Evolutionary conservation across 2,329 filamentous ascomycete species (phyloP).

Genomic region (Paecilomyces dactylethromorphus): DNA sequence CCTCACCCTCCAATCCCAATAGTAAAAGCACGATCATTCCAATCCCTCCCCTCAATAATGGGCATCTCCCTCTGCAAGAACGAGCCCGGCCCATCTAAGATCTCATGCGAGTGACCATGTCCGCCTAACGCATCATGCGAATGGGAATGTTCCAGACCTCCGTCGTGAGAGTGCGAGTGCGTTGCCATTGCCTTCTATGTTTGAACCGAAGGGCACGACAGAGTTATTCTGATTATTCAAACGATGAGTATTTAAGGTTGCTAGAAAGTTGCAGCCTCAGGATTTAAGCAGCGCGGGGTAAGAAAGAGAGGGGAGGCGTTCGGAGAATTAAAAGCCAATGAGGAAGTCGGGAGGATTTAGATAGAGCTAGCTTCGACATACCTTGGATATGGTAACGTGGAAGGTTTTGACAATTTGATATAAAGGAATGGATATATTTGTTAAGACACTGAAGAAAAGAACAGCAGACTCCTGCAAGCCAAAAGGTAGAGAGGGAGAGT

Average conservation of each 20-base stretch:
- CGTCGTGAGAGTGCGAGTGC: constrained; percentile 36
- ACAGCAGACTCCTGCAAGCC: not conserved
- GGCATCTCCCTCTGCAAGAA: constrained; percentile 89
- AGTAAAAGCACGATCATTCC: constrained; percentile 85
- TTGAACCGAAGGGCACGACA: not conserved
- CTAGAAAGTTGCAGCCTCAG: not conserved
- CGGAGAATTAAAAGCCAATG: not conserved
- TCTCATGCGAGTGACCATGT: constrained; percentile 93
- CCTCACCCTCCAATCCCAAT: constrained; percentile 93
- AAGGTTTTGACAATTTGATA: too few species aligned
- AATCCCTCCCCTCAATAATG: constrained; percentile 79
- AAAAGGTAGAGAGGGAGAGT: not conserved
- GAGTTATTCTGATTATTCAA: not conserved
- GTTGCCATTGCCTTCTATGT: constrained; percentile 6
- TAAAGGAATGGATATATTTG: too few species aligned
- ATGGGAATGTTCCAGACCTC: constrained; percentile 39
- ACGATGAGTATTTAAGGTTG: not conserved
- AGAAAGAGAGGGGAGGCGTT: not conserved
- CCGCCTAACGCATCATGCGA: constrained; percentile 55
- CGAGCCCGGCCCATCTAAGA: constrained; percentile 87
- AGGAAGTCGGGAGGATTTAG: not conserved
- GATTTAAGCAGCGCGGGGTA: not conserved
- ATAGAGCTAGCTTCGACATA: too few species aligned
- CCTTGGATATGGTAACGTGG: too few species aligned
- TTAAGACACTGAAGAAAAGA: too few species aligned